Evolutionary conservation across 2,329 filamentous ascomycete genomes (phyloP).

Genomic region (Drechslerella stenobrocha): DNA sequence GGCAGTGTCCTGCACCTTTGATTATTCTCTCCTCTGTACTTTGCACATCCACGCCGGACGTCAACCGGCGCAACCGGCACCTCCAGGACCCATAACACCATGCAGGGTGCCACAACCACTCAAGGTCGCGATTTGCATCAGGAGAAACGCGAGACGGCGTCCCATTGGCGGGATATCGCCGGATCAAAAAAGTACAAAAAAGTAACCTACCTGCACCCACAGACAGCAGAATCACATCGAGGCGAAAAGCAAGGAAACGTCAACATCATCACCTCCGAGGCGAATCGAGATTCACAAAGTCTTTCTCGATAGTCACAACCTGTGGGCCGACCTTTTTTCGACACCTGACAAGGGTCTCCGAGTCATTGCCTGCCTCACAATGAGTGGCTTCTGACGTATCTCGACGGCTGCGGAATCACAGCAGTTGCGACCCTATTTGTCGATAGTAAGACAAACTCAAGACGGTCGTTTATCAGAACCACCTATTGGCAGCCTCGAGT

Average conservation of each 20-base stretch:
- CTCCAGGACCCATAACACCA: not conserved
- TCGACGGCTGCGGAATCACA: constrained; percentile 45
- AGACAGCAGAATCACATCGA: constrained; percentile 42
- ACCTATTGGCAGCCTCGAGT: no score
- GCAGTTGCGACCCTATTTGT: constrained; percentile 46
- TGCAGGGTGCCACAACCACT: constrained; percentile 8
- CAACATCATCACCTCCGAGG: constrained; percentile 31
- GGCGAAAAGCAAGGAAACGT: constrained; percentile 20
- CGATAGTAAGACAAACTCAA: constrained; percentile 44
- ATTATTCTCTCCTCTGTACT: no score
- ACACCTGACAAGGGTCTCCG: constrained; percentile 2
- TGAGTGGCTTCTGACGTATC: constrained; percentile 13
- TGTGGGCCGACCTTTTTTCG: constrained; percentile 20
- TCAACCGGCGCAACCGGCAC: constrained; percentile 21
- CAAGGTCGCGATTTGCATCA: constrained; percentile 42
- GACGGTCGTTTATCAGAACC: constrained; percentile 16
- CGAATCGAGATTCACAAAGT: constrained; percentile 35
- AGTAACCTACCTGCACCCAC: constrained; percentile 30
- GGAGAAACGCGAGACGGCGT: constrained; percentile 27
- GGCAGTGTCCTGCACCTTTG: no score
- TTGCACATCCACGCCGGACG: no score
- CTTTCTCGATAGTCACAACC: constrained; percentile 35
- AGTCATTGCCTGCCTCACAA: constrained; percentile 5
- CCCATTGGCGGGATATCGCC: constrained; percentile 45
- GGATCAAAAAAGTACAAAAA: no score